phyloP scores from a whole-genome alignment of 2,329 filamentous ascomycete species.

The Magnaporthiopsis rhizophila region DNA sequence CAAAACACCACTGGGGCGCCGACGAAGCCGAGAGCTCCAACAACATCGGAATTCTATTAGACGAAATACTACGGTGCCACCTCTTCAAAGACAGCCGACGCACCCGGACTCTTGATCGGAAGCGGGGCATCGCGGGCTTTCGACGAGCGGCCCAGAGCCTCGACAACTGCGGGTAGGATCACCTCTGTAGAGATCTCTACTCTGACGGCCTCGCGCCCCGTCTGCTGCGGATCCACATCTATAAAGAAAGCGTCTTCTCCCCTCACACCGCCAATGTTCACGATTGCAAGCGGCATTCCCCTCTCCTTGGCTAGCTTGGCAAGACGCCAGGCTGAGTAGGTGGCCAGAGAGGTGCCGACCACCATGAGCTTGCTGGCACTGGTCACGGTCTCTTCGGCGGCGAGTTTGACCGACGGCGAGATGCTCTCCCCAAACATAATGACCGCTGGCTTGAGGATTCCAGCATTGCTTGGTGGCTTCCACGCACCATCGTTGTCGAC shows the following conservation, averaged over 20 bases:
- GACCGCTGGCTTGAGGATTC: conserved; percentile 85
- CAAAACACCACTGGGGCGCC: conserved; percentile 11
- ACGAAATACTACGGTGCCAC: conserved; percentile 41
- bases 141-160: conserved; percentile 18
- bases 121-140: conserved; percentile 10
- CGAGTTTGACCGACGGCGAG: conserved; percentile 55
- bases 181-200: conserved; percentile 50
- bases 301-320: conserved; percentile 75
- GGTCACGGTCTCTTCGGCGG: conserved; percentile 75
- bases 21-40: conserved; percentile 15
- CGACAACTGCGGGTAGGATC: conserved; percentile 49
- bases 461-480: conserved; percentile 56
- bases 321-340: conserved; percentile 89
- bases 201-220: conserved; percentile 44
- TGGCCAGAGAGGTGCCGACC: conserved; percentile 83
- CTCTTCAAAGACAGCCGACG: conserved; percentile 43
- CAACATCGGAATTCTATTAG: conserved; percentile 12
- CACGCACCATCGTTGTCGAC: conserved; percentile 77
- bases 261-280: conserved; percentile 80
- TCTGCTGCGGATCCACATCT: conserved; percentile 42
- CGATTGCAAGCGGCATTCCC: conserved; percentile 75
- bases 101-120: conserved; percentile 13
- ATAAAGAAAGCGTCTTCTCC: conserved; percentile 68
- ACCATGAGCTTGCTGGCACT: conserved; percentile 67
- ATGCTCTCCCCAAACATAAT: conserved; percentile 97